Base-by-base conservation (phyloP, 208 protist species). In the Balamuthia mandrillaris region DNA sequence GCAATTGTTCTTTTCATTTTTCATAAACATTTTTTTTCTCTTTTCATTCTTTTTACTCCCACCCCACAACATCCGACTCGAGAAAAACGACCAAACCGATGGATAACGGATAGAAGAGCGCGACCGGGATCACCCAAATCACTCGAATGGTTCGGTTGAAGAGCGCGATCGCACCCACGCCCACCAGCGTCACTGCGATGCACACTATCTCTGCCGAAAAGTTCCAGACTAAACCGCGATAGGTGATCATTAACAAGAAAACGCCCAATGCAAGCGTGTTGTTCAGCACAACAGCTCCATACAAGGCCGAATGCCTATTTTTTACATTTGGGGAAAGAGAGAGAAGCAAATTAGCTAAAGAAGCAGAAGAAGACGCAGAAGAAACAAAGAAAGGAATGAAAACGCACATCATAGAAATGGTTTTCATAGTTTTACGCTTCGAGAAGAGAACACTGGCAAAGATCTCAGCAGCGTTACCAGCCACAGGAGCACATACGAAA, bases 261-360 rank as follows among this genome's bases (percentile, higher is more conserved):
- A 92, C 90, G 74, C 88, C 90, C 7, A 92, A 45, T 65, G 86
- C 87, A 21, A 93, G 54, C 1, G 90, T 93, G 68, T 90, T 92
- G 24, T 93, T 93, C 90, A 93, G 91, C 21, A 75, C 88, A 1
- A 88, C 88, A 35, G 85, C 61, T 29, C 90, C 90, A 45, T 92
- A 91, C 1, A 93, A 24, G 21, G 87, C 51, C 29, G 51, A n/a
- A n/a, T n/a, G n/a, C n/a, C n/a, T n/a, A n/a, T n/a, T n/a, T n/a
- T n/a, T n/a, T n/a, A n/a, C n/a, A n/a, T n/a, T n/a, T n/a, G n/a
- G n/a, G n/a, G n/a, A n/a, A n/a, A n/a, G n/a, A n/a, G n/a, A n/a
- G n/a, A n/a, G n/a, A n/a, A n/a, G n/a, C n/a, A n/a, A n/a, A n/a
- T n/a, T n/a, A n/a, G n/a, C n/a, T n/a, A n/a, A n/a, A n/a, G n/a